A percentile compares a stretch with the other conserved stretches of the same genome.
These are phyloP conservation scores for Stereum hirsutum DNA, from an alignment of 1,284 basidiomycete species.

Conservation along the genomic window DNA sequence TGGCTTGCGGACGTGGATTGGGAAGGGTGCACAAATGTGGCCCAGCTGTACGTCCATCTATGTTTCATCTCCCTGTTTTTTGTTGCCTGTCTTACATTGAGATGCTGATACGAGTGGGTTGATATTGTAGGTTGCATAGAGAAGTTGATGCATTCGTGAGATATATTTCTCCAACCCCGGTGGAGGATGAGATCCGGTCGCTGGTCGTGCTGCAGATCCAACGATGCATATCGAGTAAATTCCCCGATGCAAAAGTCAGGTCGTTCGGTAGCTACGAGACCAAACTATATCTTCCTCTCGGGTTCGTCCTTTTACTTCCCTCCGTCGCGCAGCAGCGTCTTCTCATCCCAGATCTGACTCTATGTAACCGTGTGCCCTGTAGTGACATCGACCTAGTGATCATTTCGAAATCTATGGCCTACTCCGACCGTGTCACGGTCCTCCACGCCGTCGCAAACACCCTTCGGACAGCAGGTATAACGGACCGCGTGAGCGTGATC, in stretches of 20 bases:
- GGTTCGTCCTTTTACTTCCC: constrained; percentile 40
- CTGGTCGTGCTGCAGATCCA: constrained; percentile 73
- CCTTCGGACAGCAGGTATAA: constrained; percentile 52
- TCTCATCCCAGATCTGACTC: not conserved
- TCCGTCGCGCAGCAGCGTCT: not conserved
- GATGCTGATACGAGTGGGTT: too few relatives aligned
- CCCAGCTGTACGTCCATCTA: constrained; percentile 54
- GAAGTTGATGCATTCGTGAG: constrained; percentile 82
- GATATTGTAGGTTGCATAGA: constrained; percentile 58
- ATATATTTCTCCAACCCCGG: constrained; percentile 82
- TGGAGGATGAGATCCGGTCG: constrained; percentile 79
- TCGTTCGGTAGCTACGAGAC: constrained; percentile 95
- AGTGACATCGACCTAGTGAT: constrained; percentile 78
- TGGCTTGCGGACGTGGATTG: constrained; percentile 78
- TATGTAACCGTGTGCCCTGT: constrained; percentile 1
- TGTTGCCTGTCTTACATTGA: not conserved
- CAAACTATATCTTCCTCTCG: constrained; percentile 87
- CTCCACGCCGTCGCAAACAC: constrained; percentile 57
- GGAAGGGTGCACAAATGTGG: constrained; percentile 69
- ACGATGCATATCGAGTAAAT: constrained; percentile 52
- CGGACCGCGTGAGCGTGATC: constrained; percentile 74
- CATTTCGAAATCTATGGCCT: constrained; percentile 55
- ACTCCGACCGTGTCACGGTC: constrained; percentile 46
- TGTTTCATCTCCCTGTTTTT: constrained; percentile 2
- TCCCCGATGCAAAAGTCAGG: constrained; percentile 75